Percentiles rank a stretch among this genome's conserved stretches.
Conservation (phyloP, 2,329 filamentous ascomycete species). For the Teratosphaeria nubilosa region DNA sequence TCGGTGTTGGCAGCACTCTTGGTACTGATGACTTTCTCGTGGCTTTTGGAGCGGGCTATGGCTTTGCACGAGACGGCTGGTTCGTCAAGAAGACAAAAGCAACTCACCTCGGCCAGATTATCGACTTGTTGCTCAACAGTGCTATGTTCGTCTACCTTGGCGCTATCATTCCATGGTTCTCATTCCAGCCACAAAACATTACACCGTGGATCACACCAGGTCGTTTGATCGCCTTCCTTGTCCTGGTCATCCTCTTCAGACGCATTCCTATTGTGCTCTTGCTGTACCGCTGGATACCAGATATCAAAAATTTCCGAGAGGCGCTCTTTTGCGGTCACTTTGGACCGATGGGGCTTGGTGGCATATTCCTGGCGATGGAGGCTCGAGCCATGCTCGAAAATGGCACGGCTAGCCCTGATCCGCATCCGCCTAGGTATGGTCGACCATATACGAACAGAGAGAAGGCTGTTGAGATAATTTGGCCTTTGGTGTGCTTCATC, state of each 20-base stretch:
- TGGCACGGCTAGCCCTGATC: conserved; percentile 34
- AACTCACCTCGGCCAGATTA: conserved; percentile 38
- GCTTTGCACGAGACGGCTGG: conserved; percentile 46
- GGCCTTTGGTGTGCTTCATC: conserved; percentile 46
- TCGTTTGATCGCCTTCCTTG: conserved; percentile 36
- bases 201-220: conserved; percentile 32
- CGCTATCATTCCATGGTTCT: conserved; percentile 42
- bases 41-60: conserved; percentile 45
- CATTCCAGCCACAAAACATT: conserved; percentile 30
- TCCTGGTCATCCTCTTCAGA: conserved; percentile 42
- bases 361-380: conserved; percentile 48
- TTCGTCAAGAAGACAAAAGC: conserved; percentile 38
- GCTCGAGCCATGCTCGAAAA: conserved; percentile 44
- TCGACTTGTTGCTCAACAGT: conserved; percentile 47
- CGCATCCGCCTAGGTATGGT: conserved; percentile 31
- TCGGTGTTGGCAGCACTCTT: conserved; percentile 42
- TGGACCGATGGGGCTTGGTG: conserved; percentile 48
- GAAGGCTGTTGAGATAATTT: conserved; percentile 37
- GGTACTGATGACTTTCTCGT: conserved; percentile 48
- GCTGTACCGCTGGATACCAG: conserved; percentile 38
- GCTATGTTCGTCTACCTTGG: conserved; percentile 49
- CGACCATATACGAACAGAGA: conserved; percentile 24
- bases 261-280: conserved; percentile 43
- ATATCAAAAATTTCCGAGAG: conserved; percentile 41
- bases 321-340: conserved; percentile 48